Evolutionary conservation across 1,284 basidiomycete genomes (phyloP).

Genomic region (Leccinum glutinopallens): DNA sequence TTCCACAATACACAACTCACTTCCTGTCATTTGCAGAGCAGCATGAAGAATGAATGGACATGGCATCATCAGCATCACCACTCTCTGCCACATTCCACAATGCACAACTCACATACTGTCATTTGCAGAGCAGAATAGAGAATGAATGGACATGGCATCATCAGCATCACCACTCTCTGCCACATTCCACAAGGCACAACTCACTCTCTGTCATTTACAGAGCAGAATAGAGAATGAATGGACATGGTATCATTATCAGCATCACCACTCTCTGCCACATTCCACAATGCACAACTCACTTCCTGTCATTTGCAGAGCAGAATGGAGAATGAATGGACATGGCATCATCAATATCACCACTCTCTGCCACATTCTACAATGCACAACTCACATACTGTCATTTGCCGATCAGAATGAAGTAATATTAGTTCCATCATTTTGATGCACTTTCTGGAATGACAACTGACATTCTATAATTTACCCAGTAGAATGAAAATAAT

Average conservation of each 20-base stretch:
- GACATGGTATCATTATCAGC: background rate
- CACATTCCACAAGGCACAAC: background rate
- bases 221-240: background rate
- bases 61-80: too few species aligned
- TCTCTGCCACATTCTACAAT: background rate
- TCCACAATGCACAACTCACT: background rate
- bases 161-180: background rate
- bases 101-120: background rate
- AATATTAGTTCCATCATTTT: background rate
- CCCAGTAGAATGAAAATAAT: accelerated
- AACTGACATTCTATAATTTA: background rate
- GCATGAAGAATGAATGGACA: too few species aligned
- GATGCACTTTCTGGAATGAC: background rate
- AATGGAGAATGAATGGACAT: background rate
- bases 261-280: background rate
- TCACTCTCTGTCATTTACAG: background rate
- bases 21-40: too few species aligned
- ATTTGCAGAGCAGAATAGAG: background rate
- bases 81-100: background rate
- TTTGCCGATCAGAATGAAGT: background rate
- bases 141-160: background rate
- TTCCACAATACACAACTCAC: too few species aligned
- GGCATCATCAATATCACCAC: background rate
- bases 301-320: background rate
- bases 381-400: background rate